Conservation (phyloP, 2,329 filamentous ascomycete species). For the Sarocladium strictum region DNA sequence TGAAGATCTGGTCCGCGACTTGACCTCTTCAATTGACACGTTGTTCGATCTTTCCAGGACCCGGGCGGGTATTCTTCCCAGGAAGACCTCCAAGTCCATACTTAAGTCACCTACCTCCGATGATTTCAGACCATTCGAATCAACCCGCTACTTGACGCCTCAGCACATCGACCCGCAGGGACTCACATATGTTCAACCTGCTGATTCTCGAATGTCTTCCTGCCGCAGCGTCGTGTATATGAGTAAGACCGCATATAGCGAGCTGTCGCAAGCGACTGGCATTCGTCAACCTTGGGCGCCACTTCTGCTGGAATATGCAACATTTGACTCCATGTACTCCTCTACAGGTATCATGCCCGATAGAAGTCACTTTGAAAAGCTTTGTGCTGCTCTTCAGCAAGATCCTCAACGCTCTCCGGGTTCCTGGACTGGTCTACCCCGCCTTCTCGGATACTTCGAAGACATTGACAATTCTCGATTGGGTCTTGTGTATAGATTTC, state of each 20-base stretch:
- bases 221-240: conserved; percentile 41
- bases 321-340: conserved; percentile 57
- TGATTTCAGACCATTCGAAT: conserved; percentile 48
- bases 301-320: conserved; percentile 66
- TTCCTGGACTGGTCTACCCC: conserved; percentile 57
- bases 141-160: conserved; percentile 55
- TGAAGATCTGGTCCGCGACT: conserved; percentile 65
- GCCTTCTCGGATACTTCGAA: conserved; percentile 66
- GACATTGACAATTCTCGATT: conserved; percentile 64
- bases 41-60: conserved; percentile 71
- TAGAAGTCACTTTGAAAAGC: conserved; percentile 58
- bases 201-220: conserved; percentile 23
- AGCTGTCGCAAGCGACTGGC: conserved; percentile 34
- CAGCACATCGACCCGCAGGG: conserved; percentile 51
- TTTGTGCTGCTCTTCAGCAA: conserved; percentile 52
- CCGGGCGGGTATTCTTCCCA: conserved; percentile 37
- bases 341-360: conserved; percentile 57
- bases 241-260: conserved; percentile 45
- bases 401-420: conserved; percentile 44
- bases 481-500: conserved; percentile 70
- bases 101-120: conserved; percentile 35
- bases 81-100: conserved; percentile 23
- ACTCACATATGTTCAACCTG: conserved; percentile 43
- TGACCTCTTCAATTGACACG: conserved; percentile 73
- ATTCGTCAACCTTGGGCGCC: conserved; percentile 42